These are phyloP conservation scores for Phytophthora pseudosyringae DNA, from an alignment of 352 stramenopile species.

Conservation along the genomic window DNA sequence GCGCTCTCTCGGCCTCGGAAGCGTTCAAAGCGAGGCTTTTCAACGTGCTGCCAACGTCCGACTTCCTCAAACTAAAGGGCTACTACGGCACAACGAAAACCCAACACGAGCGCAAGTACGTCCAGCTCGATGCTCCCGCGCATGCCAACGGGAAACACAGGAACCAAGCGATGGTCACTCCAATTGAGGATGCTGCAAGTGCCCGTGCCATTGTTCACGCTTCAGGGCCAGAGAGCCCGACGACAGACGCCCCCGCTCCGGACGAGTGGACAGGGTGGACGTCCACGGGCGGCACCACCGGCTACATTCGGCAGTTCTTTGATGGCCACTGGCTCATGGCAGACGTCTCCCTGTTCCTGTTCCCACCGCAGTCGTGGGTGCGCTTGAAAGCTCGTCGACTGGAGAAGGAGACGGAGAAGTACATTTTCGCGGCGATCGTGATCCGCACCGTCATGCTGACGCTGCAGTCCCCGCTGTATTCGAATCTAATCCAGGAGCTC, in stretches of 20 bases:
- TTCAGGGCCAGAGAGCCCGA: constrained; percentile 12
- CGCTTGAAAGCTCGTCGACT: constrained; percentile 71
- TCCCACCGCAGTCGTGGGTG: constrained; percentile 72
- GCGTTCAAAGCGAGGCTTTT: constrained; percentile 68
- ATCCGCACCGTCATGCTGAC: constrained; percentile 78
- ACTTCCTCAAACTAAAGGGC: constrained; percentile 76
- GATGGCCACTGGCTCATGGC: constrained; percentile 75
- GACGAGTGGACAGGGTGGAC: constrained; percentile 35
- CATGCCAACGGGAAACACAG: constrained; percentile 21
- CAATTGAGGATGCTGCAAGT: constrained; percentile 23
- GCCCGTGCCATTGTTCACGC: neutral
- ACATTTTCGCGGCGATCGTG: constrained; percentile 84
- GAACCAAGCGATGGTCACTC: constrained; percentile 27
- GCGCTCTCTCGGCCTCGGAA: constrained; percentile 60
- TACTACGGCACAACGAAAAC: constrained; percentile 40
- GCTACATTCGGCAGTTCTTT: constrained; percentile 62
- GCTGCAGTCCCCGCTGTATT: constrained; percentile 81
- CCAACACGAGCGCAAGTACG: constrained; percentile 34
- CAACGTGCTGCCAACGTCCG: constrained; percentile 64
- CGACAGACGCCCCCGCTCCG: constrained; percentile 17
- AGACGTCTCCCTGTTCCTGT: constrained; percentile 82
- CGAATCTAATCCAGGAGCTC: constrained; percentile 80
- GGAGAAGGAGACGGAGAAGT: constrained; percentile 86
- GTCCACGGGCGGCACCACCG: constrained; percentile 18
- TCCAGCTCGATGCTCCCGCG: constrained; percentile 13